Conservation (phyloP, 805 yeast species). For the Maudiozyma serrabonitensis region DNA sequence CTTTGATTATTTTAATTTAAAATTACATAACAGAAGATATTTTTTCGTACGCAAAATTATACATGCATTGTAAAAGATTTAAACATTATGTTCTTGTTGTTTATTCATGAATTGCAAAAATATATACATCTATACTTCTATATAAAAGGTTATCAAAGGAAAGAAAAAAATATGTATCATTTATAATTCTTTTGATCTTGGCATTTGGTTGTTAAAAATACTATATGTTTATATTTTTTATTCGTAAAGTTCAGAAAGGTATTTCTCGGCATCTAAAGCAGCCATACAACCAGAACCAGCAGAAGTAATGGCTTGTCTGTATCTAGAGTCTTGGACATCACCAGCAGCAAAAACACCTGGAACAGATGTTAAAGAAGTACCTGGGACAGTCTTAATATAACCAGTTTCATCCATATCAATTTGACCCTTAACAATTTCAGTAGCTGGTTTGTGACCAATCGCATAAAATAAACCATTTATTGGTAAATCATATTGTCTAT, state of each 20-base stretch:
- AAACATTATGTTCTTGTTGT: too few species aligned
- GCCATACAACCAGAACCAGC: slow-evolving; percentile 99
- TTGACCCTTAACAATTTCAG: slow-evolving; percentile 67
- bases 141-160: too few species aligned
- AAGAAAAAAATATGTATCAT: too few species aligned
- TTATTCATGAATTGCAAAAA: too few species aligned
- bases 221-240: slow-evolving; percentile 5
- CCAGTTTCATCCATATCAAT: slow-evolving; percentile 80
- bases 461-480: slow-evolving; percentile 96
- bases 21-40: too few species aligned
- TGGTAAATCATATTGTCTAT: slow-evolving; percentile 55
- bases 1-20: too few species aligned
- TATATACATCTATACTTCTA: too few species aligned
- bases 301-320: slow-evolving; percentile 98
- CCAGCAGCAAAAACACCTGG: slow-evolving; percentile 97
- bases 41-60: too few species aligned
- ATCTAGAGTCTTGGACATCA: slow-evolving; percentile 93
- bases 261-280: slow-evolving; percentile 88
- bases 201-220: too few species aligned
- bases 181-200: too few species aligned
- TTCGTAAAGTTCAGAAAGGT: slow-evolving; percentile 47
- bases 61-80: too few species aligned
- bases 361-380: slow-evolving; percentile 75
- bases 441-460: slow-evolving; percentile 95
- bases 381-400: slow-evolving; percentile 83